Evolutionary conservation across 352 stramenopile genomes (phyloP).

Genomic region (Pythium folliculosum): DNA sequence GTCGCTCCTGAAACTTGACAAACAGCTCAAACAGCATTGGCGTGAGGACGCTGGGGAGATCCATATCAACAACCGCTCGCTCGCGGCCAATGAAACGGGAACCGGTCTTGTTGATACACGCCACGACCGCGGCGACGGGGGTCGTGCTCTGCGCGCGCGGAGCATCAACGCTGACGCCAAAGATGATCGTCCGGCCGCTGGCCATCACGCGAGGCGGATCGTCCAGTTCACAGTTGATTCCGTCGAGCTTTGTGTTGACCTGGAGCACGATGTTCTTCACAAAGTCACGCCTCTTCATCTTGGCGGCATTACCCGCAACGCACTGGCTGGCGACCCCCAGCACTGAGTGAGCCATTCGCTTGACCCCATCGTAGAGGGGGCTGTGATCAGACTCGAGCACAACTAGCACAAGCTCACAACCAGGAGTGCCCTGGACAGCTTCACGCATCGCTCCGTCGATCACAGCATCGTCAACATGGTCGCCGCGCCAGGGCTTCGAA

Average conservation of each 20-base stretch:
- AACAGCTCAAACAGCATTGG: conserved; percentile 6
- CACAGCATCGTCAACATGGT: background rate
- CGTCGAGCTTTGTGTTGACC: conserved; percentile 6
- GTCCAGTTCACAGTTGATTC: background rate
- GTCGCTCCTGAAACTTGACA: background rate
- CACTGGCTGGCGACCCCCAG: background rate
- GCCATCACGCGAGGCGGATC: background rate
- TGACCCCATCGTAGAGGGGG: background rate
- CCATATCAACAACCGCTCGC: background rate
- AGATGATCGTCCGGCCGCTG: background rate
- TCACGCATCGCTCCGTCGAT: background rate
- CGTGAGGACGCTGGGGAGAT: background rate
- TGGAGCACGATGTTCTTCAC: background rate
- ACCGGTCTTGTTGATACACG: conserved; percentile 4
- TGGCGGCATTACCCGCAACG: background rate
- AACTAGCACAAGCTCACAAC: background rate
- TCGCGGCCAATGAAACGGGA: conserved; percentile 1
- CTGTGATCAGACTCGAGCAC: background rate
- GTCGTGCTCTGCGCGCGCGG: background rate
- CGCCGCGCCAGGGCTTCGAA: background rate
- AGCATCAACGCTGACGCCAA: conserved; percentile 2
- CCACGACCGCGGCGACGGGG: background rate
- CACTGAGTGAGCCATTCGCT: conserved; percentile 2
- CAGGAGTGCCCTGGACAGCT: background rate
- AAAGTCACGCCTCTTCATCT: background rate